These are phyloP conservation scores for Euphrasia confusa DNA, from an alignment of 257 asterid genomes.

Conservation along the genomic window DNA sequence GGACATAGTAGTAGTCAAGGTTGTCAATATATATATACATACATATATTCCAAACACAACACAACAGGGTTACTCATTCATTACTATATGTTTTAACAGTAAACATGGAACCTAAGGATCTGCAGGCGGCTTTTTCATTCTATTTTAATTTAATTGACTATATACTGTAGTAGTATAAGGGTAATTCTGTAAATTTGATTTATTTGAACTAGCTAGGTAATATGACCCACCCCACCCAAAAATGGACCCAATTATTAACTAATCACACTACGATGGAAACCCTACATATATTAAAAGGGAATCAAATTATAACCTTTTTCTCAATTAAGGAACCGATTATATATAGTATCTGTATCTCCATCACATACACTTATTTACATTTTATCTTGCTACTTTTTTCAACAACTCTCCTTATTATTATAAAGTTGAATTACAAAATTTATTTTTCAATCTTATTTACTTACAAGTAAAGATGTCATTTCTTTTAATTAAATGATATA, in stretches of 20 bases:
- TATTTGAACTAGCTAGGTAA: constrained; percentile 23
- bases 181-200: too few species aligned
- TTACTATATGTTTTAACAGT: constrained; percentile 26
- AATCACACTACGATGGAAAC: neutral
- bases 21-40: constrained; percentile 18
- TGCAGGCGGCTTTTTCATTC: neutral
- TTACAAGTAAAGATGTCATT: too few species aligned
- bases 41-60: constrained; percentile 23
- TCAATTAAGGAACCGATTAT: too few species aligned
- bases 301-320: neutral
- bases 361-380: too few species aligned
- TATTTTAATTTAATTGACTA: too few species aligned
- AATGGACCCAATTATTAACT: constrained; percentile 28
- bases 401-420: too few species aligned
- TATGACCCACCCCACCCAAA: constrained; percentile 26
- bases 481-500: too few species aligned
- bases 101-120: constrained; percentile 36
- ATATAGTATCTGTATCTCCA: too few species aligned
- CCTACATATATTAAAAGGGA: neutral
- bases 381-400: too few species aligned
- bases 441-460: too few species aligned
- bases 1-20: constrained; percentile 25
- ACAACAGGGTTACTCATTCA: neutral
- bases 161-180: too few species aligned
- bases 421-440: too few species aligned